These are phyloP conservation scores for Daldinia sp. DNA, from an alignment of 2,329 filamentous ascomycete genomes.

Conservation along the genomic window DNA sequence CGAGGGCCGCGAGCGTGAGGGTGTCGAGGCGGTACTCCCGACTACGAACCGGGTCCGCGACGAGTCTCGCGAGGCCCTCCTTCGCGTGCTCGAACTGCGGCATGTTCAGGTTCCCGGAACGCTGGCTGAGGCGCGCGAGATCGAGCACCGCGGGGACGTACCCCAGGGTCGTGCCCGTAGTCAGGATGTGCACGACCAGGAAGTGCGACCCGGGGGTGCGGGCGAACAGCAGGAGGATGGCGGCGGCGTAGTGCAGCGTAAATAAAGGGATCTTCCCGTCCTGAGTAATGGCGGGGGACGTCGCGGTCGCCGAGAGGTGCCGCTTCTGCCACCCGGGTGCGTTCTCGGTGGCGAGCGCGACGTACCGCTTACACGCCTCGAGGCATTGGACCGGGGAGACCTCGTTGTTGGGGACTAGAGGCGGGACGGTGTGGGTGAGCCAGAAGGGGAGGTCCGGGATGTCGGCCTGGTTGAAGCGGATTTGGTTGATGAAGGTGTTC, in stretches of 20 bases:
- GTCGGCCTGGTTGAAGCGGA: conserved; percentile 47
- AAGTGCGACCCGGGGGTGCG: conserved; percentile 18
- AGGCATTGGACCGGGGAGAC: conserved; percentile 45
- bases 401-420: conserved; percentile 40
- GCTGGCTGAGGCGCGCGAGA: conserved; percentile 45
- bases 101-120: conserved; percentile 17
- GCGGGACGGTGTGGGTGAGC: conserved; percentile 24
- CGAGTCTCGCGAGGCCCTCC: conserved; percentile 40
- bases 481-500: conserved; percentile 32
- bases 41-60: conserved; percentile 31
- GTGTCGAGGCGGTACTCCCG: conserved; percentile 51
- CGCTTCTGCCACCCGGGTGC: conserved; percentile 44
- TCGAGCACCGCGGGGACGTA: conserved; percentile 56
- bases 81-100: conserved; percentile 41
- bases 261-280: conserved; percentile 34
- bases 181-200: conserved; percentile 53
- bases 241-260: conserved; percentile 53
- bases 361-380: conserved; percentile 45
- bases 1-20: conserved; percentile 54
- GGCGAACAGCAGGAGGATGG: conserved; percentile 50
- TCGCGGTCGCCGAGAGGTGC: conserved; percentile 22
- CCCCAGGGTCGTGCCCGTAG: conserved; percentile 49
- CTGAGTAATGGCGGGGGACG: conserved; percentile 1
- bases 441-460: conserved; percentile 50
- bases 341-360: conserved; percentile 42